Percentiles rank a stretch among this genome's conserved stretches.
These are phyloP conservation scores for Pythium folliculosum DNA, from an alignment of 352 stramenopile genomes.

Conservation along the genomic window DNA sequence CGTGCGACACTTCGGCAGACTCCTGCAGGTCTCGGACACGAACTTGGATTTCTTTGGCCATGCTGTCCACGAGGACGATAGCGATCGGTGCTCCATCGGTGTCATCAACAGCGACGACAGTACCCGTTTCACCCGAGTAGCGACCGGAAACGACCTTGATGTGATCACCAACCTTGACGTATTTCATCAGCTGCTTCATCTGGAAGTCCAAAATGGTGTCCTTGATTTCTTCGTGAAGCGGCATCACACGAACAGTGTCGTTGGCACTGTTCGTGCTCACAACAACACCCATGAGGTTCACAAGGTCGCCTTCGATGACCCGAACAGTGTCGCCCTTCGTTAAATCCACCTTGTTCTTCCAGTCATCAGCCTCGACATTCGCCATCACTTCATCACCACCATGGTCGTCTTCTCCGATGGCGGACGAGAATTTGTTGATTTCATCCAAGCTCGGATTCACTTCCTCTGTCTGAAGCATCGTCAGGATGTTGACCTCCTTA, in stretches of 20 bases:
- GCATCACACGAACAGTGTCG: slow-evolving; percentile 88
- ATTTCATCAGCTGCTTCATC: slow-evolving; percentile 89
- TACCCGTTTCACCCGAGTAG: slow-evolving; percentile 90
- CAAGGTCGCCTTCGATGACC: slow-evolving; percentile 85
- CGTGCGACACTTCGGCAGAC: slow-evolving; percentile 88
- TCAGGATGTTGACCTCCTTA: slow-evolving; percentile 87
- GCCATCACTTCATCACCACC: slow-evolving; percentile 65
- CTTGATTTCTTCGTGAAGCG: slow-evolving; percentile 90
- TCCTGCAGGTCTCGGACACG: slow-evolving; percentile 89
- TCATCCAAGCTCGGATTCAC: slow-evolving; percentile 86
- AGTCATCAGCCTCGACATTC: slow-evolving; percentile 79
- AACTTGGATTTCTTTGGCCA: slow-evolving; percentile 91
- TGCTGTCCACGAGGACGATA: slow-evolving; percentile 89
- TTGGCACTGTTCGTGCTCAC: slow-evolving; percentile 88
- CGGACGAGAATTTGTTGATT: slow-evolving; percentile 86
- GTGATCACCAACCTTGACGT: slow-evolving; percentile 90
- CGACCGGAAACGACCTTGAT: slow-evolving; percentile 91
- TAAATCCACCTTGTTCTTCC: slow-evolving; percentile 89
- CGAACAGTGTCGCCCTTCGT: slow-evolving; percentile 89
- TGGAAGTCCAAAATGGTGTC: slow-evolving; percentile 90
- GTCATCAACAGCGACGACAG: slow-evolving; percentile 87
- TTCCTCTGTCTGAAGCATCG: slow-evolving; percentile 84
- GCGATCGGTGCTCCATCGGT: slow-evolving; percentile 79
- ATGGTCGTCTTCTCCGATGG: slow-evolving; percentile 67
- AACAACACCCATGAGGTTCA: slow-evolving; percentile 91